Conservation (phyloP, 2,329 filamentous ascomycete genomes). For the Cryoendolithus antarcticus region DNA sequence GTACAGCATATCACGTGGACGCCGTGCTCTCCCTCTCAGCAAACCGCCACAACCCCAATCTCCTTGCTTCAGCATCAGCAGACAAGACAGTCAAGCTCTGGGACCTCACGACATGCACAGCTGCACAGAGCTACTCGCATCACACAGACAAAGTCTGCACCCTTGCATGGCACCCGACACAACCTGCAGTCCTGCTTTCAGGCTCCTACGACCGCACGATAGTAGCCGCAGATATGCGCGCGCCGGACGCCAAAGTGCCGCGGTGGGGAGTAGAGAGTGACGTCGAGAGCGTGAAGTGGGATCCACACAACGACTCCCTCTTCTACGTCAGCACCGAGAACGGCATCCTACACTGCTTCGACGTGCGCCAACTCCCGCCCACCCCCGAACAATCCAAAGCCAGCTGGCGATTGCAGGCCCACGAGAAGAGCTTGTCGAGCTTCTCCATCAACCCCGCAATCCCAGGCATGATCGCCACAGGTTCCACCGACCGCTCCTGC, state of each 20-base stretch:
- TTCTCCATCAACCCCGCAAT: slow-evolving; percentile 87
- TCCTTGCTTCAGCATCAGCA: slow-evolving; percentile 87
- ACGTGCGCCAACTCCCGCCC: slow-evolving; percentile 63
- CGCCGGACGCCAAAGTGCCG: slow-evolving; percentile 67
- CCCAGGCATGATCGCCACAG: slow-evolving; percentile 85
- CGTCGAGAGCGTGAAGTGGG: slow-evolving; percentile 85
- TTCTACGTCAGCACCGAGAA: slow-evolving; percentile 90
- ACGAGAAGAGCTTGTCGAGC: slow-evolving; percentile 80
- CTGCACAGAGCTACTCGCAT: slow-evolving; percentile 88
- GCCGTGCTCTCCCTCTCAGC: slow-evolving; percentile 82
- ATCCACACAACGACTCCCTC: slow-evolving; percentile 81
- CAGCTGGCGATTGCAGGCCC: slow-evolving; percentile 88
- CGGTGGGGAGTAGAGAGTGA: slow-evolving; percentile 93
- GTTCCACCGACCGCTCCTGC: slow-evolving; percentile 85
- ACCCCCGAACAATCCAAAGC: slow-evolving; percentile 66
- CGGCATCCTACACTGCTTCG: slow-evolving; percentile 85
- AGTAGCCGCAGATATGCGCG: slow-evolving; percentile 91
- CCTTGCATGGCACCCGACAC: slow-evolving; percentile 78
- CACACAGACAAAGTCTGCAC: slow-evolving; percentile 98
- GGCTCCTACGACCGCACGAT: slow-evolving; percentile 92
- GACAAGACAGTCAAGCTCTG: slow-evolving; percentile 97
- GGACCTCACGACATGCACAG: slow-evolving; percentile 85
- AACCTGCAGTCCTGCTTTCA: slow-evolving; percentile 79
- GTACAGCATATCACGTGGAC: slow-evolving; percentile 88
- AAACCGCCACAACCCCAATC: slow-evolving; percentile 85